These are phyloP conservation scores for Xanthoparmelia taractica DNA, from an alignment of 495 filamentous ascomycete species.

Conservation along the genomic window DNA sequence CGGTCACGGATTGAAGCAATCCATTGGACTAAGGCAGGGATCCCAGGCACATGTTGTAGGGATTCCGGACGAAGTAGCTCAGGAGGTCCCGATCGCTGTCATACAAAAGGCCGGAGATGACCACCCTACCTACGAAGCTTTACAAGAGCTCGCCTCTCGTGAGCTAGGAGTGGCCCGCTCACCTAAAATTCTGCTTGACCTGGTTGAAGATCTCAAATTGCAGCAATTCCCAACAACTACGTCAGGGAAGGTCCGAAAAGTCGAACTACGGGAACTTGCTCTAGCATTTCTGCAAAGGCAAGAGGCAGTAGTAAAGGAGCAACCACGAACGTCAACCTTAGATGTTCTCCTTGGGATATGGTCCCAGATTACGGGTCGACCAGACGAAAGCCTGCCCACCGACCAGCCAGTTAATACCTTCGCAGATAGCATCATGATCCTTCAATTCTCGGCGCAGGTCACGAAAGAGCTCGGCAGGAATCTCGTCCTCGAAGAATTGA, in stretches of 20 bases:
- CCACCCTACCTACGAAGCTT: conserved; percentile 11
- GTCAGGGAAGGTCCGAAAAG: conserved; percentile 36
- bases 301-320: too few species aligned
- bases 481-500: too few species aligned
- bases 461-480: too few species aligned
- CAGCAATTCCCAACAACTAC: conserved; percentile 32
- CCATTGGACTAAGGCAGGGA: not conserved
- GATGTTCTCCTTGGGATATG: too few species aligned
- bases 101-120: conserved; percentile 13
- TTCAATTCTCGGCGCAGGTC: too few species aligned
- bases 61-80: conserved; percentile 33
- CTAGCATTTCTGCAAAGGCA: conserved; percentile 18
- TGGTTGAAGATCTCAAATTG: conserved; percentile 28
- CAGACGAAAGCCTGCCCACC: too few species aligned
- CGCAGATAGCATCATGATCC: too few species aligned
- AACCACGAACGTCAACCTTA: too few species aligned
- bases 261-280: conserved; percentile 22
- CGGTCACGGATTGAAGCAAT: too few species aligned
- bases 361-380: too few species aligned
- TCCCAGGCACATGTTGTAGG: conserved; percentile 32
- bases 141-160: conserved; percentile 27
- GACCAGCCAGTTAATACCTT: too few species aligned
- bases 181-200: conserved; percentile 30
- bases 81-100: conserved; percentile 38
- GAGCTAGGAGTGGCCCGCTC: conserved; percentile 32